phyloP scores from a whole-genome alignment of 2,329 filamentous ascomycete genomes.

The Sclerotinia minor region DNA sequence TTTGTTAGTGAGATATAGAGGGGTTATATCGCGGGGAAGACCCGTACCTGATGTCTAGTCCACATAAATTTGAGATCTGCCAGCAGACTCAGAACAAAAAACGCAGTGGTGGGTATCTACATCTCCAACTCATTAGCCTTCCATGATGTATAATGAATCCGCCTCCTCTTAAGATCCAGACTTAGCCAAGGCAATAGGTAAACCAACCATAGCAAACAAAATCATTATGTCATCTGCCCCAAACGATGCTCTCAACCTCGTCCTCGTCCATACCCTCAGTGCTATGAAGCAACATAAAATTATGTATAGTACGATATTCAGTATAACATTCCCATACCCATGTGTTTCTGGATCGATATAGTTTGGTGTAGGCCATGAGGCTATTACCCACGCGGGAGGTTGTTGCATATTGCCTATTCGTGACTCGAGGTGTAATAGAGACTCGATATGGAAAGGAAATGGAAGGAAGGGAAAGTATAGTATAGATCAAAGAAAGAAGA shows the following conservation, averaged over 20 bases:
- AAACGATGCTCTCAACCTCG: conserved; percentile 46
- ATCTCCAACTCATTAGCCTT: background rate
- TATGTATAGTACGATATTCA: conserved; percentile 45
- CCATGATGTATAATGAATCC: background rate
- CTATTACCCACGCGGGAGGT: conserved; percentile 30
- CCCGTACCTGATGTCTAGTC: conserved; percentile 42
- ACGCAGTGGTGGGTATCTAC: conserved; percentile 43
- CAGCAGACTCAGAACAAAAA: conserved; percentile 43
- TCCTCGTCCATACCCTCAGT: conserved; percentile 50
- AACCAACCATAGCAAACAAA: conserved; percentile 44
- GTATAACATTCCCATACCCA: conserved; percentile 47
- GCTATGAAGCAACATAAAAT: conserved; percentile 46
- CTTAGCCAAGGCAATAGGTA: background rate
- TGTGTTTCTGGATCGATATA: conserved; percentile 48
- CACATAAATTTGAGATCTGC: conserved; percentile 43
- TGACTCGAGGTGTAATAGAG: background rate
- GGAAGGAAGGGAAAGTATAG: background rate
- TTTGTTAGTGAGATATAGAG: background rate
- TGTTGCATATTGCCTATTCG: conserved; percentile 29
- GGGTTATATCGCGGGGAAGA: background rate
- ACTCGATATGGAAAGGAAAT: background rate
- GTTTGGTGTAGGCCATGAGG: conserved; percentile 46
- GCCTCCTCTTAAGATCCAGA: background rate
- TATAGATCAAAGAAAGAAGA: background rate
- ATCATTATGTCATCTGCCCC: conserved; percentile 52